Conservation (phyloP, 2,329 filamentous ascomycete species). For the Botryotinia calthae region DNA sequence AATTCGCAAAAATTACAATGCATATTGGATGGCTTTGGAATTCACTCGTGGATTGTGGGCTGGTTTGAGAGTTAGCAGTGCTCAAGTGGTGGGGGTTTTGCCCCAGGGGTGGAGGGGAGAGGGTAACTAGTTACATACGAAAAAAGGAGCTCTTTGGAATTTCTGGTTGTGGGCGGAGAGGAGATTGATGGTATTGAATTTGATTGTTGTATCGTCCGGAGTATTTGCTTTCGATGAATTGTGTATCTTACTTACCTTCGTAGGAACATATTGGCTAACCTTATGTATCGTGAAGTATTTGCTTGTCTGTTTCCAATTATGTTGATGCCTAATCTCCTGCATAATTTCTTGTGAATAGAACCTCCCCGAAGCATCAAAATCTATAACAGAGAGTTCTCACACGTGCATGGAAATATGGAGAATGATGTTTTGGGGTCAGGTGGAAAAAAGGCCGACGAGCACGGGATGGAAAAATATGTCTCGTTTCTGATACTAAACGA, state of each 20-base stretch:
- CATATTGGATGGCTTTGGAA: too few species aligned
- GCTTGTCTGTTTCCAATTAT: background rate
- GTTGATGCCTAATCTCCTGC: background rate
- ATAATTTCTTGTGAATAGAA: background rate
- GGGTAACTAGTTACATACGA: background rate
- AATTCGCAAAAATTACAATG: too few species aligned
- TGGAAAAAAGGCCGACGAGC: background rate
- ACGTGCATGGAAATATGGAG: background rate
- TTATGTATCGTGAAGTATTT: background rate
- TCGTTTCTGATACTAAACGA: background rate
- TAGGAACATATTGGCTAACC: background rate
- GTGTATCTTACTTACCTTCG: background rate
- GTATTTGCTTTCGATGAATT: background rate
- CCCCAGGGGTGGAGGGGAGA: too few species aligned
- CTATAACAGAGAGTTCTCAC: background rate
- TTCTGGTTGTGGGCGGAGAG: background rate
- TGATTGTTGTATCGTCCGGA: background rate
- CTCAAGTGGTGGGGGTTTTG: background rate
- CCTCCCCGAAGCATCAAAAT: background rate
- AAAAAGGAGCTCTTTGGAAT: background rate
- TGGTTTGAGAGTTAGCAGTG: background rate
- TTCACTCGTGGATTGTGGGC: background rate
- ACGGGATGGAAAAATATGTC: background rate
- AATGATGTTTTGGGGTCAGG: background rate
- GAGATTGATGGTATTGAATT: background rate